Evolutionary conservation across 352 stramenopile genomes (phyloP).

Genomic region (Phytopythium cucurbitacearum): DNA sequence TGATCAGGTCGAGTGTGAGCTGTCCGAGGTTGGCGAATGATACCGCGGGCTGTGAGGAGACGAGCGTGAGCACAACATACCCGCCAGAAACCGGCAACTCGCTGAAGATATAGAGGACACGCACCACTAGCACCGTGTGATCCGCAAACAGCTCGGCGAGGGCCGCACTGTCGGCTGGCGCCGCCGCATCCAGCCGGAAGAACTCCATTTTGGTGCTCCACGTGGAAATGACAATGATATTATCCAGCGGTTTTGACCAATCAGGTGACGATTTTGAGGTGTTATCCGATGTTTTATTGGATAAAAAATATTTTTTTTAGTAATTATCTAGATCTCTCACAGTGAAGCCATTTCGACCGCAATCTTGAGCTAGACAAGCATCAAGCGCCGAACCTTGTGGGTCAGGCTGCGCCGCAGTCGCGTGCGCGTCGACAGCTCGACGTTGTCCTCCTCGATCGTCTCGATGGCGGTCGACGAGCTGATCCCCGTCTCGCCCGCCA

Average conservation of each 20-base stretch:
- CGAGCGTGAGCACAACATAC: not conserved
- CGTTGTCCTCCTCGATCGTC: constrained; percentile 5
- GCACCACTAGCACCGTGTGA: constrained; percentile 56
- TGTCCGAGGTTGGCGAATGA: constrained; percentile 83
- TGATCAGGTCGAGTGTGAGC: constrained; percentile 65
- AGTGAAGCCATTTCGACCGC: not conserved
- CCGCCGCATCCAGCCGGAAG: constrained; percentile 22
- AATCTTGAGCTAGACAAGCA: constrained; percentile 26
- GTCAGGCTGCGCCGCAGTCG: constrained; percentile 23
- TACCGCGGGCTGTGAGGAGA: constrained; percentile 44
- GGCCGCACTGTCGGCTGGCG: constrained; percentile 19
- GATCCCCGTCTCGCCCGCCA: not conserved
- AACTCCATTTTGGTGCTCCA: constrained; percentile 37
- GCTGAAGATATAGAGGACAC: constrained; percentile 2
- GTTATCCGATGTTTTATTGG: too few species aligned
- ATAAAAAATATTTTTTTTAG: too few species aligned
- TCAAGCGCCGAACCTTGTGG: constrained; percentile 42
- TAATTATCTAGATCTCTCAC: too few species aligned
- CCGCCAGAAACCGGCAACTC: not conserved
- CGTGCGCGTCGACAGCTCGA: constrained; percentile 3
- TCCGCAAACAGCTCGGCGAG: constrained; percentile 34
- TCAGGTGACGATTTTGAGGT: too few species aligned
- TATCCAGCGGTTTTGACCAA: too few species aligned
- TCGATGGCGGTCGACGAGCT: constrained; percentile 11
- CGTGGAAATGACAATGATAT: not conserved